Evolutionary conservation across 1,284 basidiomycete genomes (phyloP).

Genomic region (Sutorius eximius): DNA sequence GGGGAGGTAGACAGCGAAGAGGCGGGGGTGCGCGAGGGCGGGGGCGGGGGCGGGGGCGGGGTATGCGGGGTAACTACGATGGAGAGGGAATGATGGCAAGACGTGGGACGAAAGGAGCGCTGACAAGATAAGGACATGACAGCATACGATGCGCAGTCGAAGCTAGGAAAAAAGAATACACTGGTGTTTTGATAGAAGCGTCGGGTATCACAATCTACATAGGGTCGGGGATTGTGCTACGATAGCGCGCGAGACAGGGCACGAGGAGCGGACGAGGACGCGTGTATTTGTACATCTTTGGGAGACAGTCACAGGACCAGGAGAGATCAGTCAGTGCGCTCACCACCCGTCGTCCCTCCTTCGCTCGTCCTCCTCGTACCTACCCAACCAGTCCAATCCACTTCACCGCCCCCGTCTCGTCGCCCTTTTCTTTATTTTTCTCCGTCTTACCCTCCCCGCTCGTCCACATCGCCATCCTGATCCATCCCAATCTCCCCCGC

Average conservation of each 20-base stretch:
- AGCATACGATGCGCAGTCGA: not conserved
- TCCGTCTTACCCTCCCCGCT: not conserved
- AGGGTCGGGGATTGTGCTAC: slow-evolving; percentile 11
- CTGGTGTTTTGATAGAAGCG: slow-evolving; percentile 16
- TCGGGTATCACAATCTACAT: not conserved
- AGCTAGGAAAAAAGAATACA: slow-evolving; percentile 13
- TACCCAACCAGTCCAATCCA: slow-evolving; percentile 1
- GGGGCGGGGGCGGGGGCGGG: slow-evolving; percentile 5
- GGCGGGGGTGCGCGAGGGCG: not conserved
- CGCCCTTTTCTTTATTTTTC: not conserved
- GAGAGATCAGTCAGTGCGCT: slow-evolving; percentile 24
- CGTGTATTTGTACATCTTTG: slow-evolving; percentile 38
- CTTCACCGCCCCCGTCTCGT: not conserved
- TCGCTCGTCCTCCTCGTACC: slow-evolving; percentile 17
- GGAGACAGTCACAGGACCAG: slow-evolving; percentile 34
- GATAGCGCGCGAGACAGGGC: slow-evolving; percentile 1
- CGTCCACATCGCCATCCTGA: slow-evolving; percentile 18
- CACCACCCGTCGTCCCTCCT: slow-evolving; percentile 25
- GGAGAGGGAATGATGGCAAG: slow-evolving; percentile 3
- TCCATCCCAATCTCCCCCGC: slow-evolving; percentile 13
- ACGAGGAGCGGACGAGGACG: slow-evolving; percentile 1
- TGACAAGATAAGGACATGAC: not conserved
- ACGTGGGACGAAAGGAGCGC: not conserved
- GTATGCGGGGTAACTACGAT: not conserved
- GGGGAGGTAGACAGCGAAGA: not conserved